Conservation (phyloP, 176 grass and related monocot genomes). For the Aegilops umbellulata region DNA sequence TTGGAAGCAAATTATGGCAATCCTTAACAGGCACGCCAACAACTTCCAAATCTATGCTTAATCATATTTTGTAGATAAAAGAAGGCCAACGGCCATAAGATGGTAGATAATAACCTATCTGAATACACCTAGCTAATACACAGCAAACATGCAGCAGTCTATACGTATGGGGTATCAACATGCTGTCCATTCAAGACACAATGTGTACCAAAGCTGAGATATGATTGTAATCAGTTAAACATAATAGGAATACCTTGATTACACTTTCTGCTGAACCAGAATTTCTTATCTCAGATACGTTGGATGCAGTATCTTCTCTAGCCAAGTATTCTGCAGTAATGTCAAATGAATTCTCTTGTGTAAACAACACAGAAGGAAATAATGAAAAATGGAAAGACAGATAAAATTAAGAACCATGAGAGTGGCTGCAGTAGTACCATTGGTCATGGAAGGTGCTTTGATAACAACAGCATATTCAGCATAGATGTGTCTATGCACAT, state of each 20-base stretch:
- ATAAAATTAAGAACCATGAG: constrained; percentile 3
- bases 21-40: background rate
- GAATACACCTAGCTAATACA: background rate
- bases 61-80: background rate
- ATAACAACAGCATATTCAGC: constrained; percentile 72
- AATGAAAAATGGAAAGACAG: constrained; percentile 7
- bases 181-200: background rate
- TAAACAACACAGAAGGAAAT: background rate
- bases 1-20: background rate
- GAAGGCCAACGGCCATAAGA: background rate
- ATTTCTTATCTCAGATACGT: constrained; percentile 44
- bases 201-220: background rate
- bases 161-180: background rate
- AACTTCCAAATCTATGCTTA: background rate
- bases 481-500: constrained; percentile 61
- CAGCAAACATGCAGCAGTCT: background rate
- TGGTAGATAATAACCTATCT: background rate
- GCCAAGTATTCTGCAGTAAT: constrained; percentile 40
- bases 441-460: constrained; percentile 45
- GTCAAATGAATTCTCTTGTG: constrained; percentile 15
- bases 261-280: constrained; percentile 34
- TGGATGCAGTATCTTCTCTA: constrained; percentile 36
- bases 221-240: background rate
- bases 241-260: constrained; percentile 49
- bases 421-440: constrained; percentile 38